A percentile compares a stretch with the other conserved stretches of the same genome.
phyloP scores from a whole-genome alignment of 805 yeast genomes.

The Nakazawaea molendinolei region DNA sequence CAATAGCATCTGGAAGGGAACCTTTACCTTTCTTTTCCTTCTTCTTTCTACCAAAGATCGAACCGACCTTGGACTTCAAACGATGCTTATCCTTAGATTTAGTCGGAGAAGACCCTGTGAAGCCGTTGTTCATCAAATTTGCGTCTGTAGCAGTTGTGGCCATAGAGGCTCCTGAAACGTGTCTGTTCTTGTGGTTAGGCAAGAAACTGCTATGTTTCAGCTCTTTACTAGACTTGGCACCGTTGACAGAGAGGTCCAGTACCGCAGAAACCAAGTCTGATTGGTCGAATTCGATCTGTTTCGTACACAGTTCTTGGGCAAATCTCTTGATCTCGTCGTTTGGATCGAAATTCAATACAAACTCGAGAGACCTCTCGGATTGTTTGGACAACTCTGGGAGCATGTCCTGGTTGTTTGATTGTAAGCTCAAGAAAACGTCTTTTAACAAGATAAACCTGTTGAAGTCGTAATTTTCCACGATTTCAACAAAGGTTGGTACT shows the following conservation, averaged over 20 bases:
- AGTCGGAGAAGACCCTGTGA: constrained; percentile 18
- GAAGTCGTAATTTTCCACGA: constrained; percentile 67
- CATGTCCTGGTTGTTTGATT: constrained; percentile 52
- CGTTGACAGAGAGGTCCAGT: no score
- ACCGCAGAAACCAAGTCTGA: constrained; percentile 5
- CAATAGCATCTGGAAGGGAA: constrained; percentile 18
- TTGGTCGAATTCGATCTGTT: constrained; percentile 12
- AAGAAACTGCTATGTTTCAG: constrained; percentile 9
- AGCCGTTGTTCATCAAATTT: constrained; percentile 8
- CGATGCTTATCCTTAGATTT: constrained; percentile 28
- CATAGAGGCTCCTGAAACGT: constrained; percentile 6
- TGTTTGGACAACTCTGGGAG: constrained; percentile 35
- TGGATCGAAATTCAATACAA: constrained; percentile 58
- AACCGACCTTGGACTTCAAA: constrained; percentile 67
- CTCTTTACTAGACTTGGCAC: not conserved
- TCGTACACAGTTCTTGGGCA: constrained; percentile 31
- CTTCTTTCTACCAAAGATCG: constrained; percentile 63
- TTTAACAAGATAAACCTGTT: constrained; percentile 56
- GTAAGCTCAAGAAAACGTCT: constrained; percentile 58
- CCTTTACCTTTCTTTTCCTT: constrained; percentile 25
- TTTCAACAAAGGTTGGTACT: constrained; percentile 71
- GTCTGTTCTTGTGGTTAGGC: not conserved
- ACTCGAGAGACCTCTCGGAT: constrained; percentile 61
- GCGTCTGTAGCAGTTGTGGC: constrained; percentile 8
- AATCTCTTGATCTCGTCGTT: constrained; percentile 52